Base-by-base conservation (phyloP, 2,329 filamentous ascomycete species). In the Penicillium crustosum region DNA sequence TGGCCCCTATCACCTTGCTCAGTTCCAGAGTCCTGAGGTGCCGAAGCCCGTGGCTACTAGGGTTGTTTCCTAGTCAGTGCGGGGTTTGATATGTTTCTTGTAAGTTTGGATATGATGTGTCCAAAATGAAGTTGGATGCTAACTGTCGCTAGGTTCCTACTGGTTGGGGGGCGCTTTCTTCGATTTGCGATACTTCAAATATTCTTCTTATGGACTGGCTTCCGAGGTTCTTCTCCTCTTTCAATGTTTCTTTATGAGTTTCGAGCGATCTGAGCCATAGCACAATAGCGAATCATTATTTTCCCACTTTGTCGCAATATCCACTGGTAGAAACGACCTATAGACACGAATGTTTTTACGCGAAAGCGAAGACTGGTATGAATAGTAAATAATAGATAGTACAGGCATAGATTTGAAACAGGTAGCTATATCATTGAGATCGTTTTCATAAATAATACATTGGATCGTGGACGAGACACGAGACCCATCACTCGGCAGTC, bases 371-470 rank as follows among this genome's bases (percentile, higher is more conserved):
- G 9, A 13, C 4, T 43, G 13, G 31, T 48, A 25, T 36, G 25
- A n/a, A 23, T 21, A 44, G 17, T 29, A 23, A 33, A 29, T 17
- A 43, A 9, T 31, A 33, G 33, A 25, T 43, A 51, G 19, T 51
- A 33, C 27, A 43, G 13, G 9, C 3, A 10, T 43, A n/a, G 25
- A 21, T 38, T 15, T 38, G 33, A n/a, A 48, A 48, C 4, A 33
- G 21, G 31, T 27, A 45, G 31, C 29, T 33, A 27, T 19, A 45
- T n/a, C 38, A 17, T 45, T 52, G 15, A 45, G 17, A 36, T 56
- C 48, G 8, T 56, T 43, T 45, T 53, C 49, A 53, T 53, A 44
- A 29, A 27, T 38, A 41, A 31, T 48, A 57, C 29, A 57, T 48
- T 29, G 49, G 27, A 10, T 35, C 19, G 15, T 25, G 29, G 6